Evolutionary conservation across 176 grass and related monocot genomes (phyloP).

Genomic region (Oryza glaberrima): DNA sequence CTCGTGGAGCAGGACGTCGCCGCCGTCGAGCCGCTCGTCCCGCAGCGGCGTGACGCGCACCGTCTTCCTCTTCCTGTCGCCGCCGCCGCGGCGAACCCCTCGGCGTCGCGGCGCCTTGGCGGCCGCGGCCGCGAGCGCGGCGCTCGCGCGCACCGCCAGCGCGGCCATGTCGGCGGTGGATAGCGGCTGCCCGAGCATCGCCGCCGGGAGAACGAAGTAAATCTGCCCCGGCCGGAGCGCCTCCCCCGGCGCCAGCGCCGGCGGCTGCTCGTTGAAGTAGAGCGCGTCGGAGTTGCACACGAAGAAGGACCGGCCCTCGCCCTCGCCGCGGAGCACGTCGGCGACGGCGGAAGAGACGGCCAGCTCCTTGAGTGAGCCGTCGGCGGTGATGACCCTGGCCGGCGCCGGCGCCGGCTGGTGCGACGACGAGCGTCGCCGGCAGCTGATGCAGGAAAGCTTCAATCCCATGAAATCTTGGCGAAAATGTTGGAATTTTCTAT

Average conservation of each 20-base stretch:
- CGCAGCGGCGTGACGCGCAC: slow-evolving; percentile 42
- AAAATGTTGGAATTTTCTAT: background rate
- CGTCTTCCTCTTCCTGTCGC: slow-evolving; percentile 8
- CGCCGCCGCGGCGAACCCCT: background rate
- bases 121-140: slow-evolving; percentile 18
- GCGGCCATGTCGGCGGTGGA: slow-evolving; percentile 57
- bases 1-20: slow-evolving; percentile 30
- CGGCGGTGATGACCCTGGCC: slow-evolving; percentile 45
- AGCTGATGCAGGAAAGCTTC: slow-evolving; percentile 48
- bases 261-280: slow-evolving; percentile 52
- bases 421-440: background rate
- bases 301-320: slow-evolving; percentile 39
- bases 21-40: background rate
- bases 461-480: slow-evolving; percentile 43
- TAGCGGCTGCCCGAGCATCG: slow-evolving; percentile 30
- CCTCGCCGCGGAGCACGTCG: slow-evolving; percentile 3
- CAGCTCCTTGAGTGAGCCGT: slow-evolving; percentile 65
- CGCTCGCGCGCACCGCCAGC: slow-evolving; percentile 57
- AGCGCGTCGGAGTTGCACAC: slow-evolving; percentile 68
- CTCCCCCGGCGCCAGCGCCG: slow-evolving; percentile 30
- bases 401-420: slow-evolving; percentile 13
- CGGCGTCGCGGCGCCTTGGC: background rate
- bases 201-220: slow-evolving; percentile 60
- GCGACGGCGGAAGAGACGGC: slow-evolving; percentile 8
- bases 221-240: slow-evolving; percentile 48